phyloP scores from a whole-genome alignment of 169 alveolate genomes.

The Blepharisma undulans region DNA sequence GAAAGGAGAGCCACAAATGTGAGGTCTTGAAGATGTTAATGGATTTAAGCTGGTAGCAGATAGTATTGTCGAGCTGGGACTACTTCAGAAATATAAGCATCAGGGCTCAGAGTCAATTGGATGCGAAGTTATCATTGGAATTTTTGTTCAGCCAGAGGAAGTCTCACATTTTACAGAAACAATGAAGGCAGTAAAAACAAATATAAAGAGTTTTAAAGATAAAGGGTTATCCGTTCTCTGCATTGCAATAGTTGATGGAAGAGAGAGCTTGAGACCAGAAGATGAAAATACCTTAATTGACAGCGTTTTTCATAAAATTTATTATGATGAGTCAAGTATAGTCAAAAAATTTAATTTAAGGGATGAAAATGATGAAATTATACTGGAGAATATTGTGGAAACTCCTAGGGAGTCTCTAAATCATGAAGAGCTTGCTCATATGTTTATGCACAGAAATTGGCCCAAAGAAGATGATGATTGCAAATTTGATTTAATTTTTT shows the following conservation, averaged over 20 bases:
- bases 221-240: neutral
- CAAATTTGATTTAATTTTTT: neutral
- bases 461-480: neutral
- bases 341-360: neutral
- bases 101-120: neutral
- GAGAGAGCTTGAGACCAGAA: neutral
- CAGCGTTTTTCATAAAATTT: neutral
- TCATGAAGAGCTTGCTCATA: neutral
- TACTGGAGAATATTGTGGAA: neutral
- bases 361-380: neutral
- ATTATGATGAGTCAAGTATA: neutral
- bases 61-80: neutral
- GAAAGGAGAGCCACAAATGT: neutral
- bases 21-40: neutral
- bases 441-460: neutral
- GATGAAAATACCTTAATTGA: neutral
- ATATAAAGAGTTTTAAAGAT: neutral
- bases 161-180: neutral
- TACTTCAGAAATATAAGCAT: neutral
- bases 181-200: neutral
- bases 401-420: neutral
- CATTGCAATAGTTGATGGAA: neutral
- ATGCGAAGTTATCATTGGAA: neutral
- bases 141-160: neutral
- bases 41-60: neutral